Evolutionary conservation across 805 yeast species (phyloP).

Genomic region (Suhomyces tanzawaensis): DNA sequence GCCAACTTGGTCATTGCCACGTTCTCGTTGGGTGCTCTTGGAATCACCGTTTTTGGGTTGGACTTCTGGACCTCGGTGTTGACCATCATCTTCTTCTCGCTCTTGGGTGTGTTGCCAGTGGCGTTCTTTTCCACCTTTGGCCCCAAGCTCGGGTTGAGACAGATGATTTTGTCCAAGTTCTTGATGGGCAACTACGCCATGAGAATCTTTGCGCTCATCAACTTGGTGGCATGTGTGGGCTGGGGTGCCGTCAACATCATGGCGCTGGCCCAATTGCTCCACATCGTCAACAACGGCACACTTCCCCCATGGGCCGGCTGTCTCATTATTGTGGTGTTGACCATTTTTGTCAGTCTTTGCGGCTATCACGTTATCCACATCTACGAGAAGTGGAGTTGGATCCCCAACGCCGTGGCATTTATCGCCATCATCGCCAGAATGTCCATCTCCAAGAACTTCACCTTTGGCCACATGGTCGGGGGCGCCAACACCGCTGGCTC

Average conservation of each 20-base stretch:
- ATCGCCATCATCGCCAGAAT: slow-evolving; percentile 77
- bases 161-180: slow-evolving; percentile 77
- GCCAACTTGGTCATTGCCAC: slow-evolving; percentile 88
- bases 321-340: slow-evolving; percentile 62
- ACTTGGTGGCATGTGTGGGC: slow-evolving; percentile 84
- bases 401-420: slow-evolving; percentile 73
- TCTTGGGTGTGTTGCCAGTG: slow-evolving; percentile 74
- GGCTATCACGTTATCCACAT: slow-evolving; percentile 81
- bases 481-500: slow-evolving; percentile 73
- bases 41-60: slow-evolving; percentile 59
- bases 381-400: slow-evolving; percentile 86
- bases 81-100: slow-evolving; percentile 66
- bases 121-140: slow-evolving; percentile 85
- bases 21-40: slow-evolving; percentile 67
- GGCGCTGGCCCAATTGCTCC: slow-evolving; percentile 81
- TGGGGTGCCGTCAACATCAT: slow-evolving; percentile 95
- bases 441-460: slow-evolving; percentile 63
- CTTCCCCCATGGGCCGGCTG: slow-evolving; percentile 93
- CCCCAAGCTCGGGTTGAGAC: slow-evolving; percentile 81
- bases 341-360: slow-evolving; percentile 72
- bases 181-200: slow-evolving; percentile 73
- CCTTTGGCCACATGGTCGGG: slow-evolving; percentile 28
- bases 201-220: slow-evolving; percentile 74
- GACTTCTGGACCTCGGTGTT: slow-evolving; percentile 72
- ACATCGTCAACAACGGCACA: slow-evolving; percentile 63